Evolutionary conservation across 345 rosid genomes (phyloP).

Genomic region (Sonneratia caseolaris): DNA sequence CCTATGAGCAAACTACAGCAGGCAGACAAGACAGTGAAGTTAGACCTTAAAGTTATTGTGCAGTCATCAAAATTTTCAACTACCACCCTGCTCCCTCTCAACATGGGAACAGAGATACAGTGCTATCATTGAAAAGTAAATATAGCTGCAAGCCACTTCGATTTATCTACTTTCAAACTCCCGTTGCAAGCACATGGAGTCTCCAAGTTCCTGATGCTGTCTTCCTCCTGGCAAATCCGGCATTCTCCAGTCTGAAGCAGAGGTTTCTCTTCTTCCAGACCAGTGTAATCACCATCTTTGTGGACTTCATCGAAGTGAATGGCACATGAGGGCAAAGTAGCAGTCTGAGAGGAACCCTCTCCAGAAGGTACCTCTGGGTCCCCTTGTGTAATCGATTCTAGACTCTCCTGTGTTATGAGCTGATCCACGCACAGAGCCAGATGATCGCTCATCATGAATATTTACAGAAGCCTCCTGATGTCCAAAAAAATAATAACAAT

Average conservation of each 20-base stretch:
- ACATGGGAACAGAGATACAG: not conserved
- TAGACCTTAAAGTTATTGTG: not conserved
- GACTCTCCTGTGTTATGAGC: slow-evolving; percentile 33
- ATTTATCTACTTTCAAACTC: slow-evolving; percentile 70
- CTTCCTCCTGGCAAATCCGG: slow-evolving; percentile 98
- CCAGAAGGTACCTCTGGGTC: slow-evolving; percentile 23
- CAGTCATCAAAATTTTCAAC: not conserved
- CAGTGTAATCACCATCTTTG: slow-evolving; percentile 10
- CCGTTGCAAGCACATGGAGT: slow-evolving; percentile 90
- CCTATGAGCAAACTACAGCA: slow-evolving; percentile 81
- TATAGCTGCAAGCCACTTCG: not conserved
- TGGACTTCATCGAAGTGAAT: slow-evolving; percentile 22
- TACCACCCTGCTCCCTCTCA: not conserved
- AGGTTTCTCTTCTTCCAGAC: slow-evolving; percentile 46
- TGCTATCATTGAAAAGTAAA: not conserved
- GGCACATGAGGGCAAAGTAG: slow-evolving; percentile 20
- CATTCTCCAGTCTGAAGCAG: slow-evolving; percentile 72
- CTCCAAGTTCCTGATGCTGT: slow-evolving; percentile 53
- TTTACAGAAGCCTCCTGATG: not conserved
- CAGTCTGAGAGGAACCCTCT: slow-evolving; percentile 20
- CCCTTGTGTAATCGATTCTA: slow-evolving; percentile 18
- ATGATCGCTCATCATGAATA: slow-evolving; percentile 57
- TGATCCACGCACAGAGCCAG: slow-evolving; percentile 58
- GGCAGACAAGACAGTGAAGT: not conserved
- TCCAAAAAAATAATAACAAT: not conserved